Evolutionary conservation across 1,284 basidiomycete species (phyloP).

Genomic region (Nidula niveotomentosa): DNA sequence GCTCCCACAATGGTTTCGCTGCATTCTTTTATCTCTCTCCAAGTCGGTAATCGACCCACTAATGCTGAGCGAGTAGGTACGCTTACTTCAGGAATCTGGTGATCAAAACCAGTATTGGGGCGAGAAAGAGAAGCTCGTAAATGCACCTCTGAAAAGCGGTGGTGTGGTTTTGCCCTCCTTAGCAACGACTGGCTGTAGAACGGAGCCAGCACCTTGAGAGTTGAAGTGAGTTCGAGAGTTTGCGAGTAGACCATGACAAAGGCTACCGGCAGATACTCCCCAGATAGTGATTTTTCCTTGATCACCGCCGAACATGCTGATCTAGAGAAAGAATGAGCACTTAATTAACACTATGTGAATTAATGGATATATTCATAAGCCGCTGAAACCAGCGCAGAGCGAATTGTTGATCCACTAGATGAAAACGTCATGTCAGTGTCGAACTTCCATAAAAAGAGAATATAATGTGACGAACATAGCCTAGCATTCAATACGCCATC

Average conservation of each 20-base stretch:
- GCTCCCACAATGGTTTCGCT: no score
- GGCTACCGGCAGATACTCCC: slow-evolving; percentile 31
- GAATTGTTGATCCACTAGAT: slow-evolving; percentile 38
- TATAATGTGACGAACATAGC: slow-evolving; percentile 21
- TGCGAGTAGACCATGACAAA: neutral
- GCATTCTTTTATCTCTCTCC: no score
- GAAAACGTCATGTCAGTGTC: neutral
- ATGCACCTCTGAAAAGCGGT: slow-evolving; percentile 40
- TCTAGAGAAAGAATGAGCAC: slow-evolving; percentile 6
- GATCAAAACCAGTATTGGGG: slow-evolving; percentile 43
- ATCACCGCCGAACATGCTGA: slow-evolving; percentile 32
- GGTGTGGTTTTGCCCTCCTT: slow-evolving; percentile 33
- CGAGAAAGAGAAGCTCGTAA: slow-evolving; percentile 42
- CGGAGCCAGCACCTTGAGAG: slow-evolving; percentile 32
- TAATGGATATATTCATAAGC: slow-evolving; percentile 20
- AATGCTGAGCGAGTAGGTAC: no score
- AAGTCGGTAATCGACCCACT: neutral
- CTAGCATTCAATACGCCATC: slow-evolving; percentile 33
- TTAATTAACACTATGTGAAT: neutral
- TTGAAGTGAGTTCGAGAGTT: no score
- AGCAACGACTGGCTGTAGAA: slow-evolving; percentile 36
- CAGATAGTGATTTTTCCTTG: slow-evolving; percentile 30
- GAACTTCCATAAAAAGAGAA: slow-evolving; percentile 2
- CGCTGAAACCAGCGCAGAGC: slow-evolving; percentile 39
- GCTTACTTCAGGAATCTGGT: slow-evolving; percentile 39